Base-by-base conservation (phyloP, 768 basidiomycete genomes). In the Mycena amicta region DNA sequence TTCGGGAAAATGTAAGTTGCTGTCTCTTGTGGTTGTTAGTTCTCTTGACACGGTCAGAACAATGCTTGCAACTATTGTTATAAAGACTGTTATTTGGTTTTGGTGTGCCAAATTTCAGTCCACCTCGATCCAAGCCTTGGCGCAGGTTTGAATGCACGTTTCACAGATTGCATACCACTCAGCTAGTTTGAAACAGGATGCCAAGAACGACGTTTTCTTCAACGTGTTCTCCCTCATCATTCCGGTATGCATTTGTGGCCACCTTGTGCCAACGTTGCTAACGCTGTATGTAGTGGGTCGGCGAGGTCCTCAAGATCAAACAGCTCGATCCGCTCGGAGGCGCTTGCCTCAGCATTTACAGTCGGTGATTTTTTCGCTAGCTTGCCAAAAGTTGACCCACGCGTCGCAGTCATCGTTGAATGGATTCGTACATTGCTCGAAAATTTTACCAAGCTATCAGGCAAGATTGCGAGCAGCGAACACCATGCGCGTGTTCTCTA, bases 151-250 rank as follows among this genome's bases (percentile, higher is more conserved):
- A 6, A 20, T 26, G 15, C 3, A 11, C 26, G 27, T 2, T 2
- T 31, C 3, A n/a, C 16, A 18, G 5, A 26, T 25, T 22, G 6
- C 13, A 20, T 37, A 15, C 12, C 20, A 12, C 41, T 6, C 2
- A 16, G 4, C 22, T n/a, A n/a, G n/a, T n/a, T 8, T 28, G 46
- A 33, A 53, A 46, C 43, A 64, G 58, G 64, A 65, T 52, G 64
- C 64, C 20, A 65, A 62, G 43, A 49, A 41, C 47, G 64, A 65
- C 46, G 64, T 65, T 11, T 52, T 65, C n/a, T 65, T 65, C 64
- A 65, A 65, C 31, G 29, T 62, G 25, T 65, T 65, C 33, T 62
- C 60, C 8, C 46, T 65, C 6, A 56, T 65, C 33, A 45, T 62
- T n/a, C 60, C 60, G 6, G 57, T 59, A 31, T 6, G 47, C 27